A percentile compares a stretch with the other conserved stretches of the same genome.
Evolutionary conservation across 2,329 filamentous ascomycete genomes (phyloP).

Genomic region (Diplodia sapinea): DNA sequence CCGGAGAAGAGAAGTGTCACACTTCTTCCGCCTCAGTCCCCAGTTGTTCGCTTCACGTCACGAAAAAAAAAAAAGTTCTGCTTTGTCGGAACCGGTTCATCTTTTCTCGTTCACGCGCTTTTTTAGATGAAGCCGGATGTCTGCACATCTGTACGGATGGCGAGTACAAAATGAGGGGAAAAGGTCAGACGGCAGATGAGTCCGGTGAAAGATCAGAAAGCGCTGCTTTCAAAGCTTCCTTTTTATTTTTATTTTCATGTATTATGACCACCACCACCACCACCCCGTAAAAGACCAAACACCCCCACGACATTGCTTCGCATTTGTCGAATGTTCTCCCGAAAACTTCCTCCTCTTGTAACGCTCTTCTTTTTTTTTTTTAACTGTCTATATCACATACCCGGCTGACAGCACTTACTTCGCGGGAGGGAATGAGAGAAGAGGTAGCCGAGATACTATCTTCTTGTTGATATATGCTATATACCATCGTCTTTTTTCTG

Average conservation of each 20-base stretch:
- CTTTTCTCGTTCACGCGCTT: not conserved
- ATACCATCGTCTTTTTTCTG: constrained; percentile 12
- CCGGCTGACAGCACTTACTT: not conserved
- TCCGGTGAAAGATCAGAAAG: constrained; percentile 4
- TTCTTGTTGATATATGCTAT: constrained; percentile 29
- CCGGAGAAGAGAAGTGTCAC: not conserved
- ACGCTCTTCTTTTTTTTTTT: not conserved
- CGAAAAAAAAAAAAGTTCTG: not conserved
- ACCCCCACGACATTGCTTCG: not conserved
- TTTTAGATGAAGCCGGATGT: not conserved
- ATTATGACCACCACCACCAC: constrained; percentile 3
- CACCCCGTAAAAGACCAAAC: not conserved
- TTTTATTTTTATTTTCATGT: constrained; percentile 6
- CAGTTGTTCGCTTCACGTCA: not conserved
- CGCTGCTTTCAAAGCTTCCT: not conserved
- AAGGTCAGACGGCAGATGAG: not conserved
- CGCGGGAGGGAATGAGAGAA: not conserved
- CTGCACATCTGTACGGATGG: not conserved
- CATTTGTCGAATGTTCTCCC: not conserved
- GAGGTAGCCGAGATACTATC: not conserved
- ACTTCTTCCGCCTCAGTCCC: not conserved
- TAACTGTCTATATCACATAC: constrained; percentile 17
- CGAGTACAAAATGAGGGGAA: not conserved
- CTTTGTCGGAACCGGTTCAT: not conserved
- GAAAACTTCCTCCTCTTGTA: not conserved